Conservation (phyloP, 2,329 filamentous ascomycete species). For the Verticillium isaacii region DNA sequence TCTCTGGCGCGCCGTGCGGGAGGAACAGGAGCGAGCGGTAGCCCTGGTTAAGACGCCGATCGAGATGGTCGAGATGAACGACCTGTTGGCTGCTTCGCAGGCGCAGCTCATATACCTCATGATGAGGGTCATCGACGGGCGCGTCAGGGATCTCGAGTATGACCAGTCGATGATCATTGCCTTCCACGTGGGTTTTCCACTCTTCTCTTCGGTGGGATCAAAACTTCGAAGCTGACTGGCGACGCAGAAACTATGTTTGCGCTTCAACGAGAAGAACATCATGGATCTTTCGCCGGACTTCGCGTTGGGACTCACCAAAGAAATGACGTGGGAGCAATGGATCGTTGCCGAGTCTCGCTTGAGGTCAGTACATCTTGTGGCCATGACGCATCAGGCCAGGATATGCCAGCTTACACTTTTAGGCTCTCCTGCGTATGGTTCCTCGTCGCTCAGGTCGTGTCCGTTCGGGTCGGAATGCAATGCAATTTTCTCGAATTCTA, state of each 20-base stretch:
- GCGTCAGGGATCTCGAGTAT: not conserved
- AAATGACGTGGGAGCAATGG: constrained; percentile 5
- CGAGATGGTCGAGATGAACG: not conserved
- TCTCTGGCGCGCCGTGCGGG: constrained; percentile 5
- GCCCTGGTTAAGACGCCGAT: too few species aligned
- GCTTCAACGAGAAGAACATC: too few species aligned
- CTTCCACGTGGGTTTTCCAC: constrained; percentile 4
- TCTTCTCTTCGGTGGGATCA: too few species aligned
- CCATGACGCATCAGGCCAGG: too few species aligned
- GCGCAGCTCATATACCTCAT: constrained; percentile 9
- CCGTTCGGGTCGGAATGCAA: not conserved
- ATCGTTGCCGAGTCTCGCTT: constrained; percentile 4
- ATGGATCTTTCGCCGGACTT: too few species aligned
- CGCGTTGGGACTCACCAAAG: not conserved
- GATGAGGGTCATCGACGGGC: constrained; percentile 8
- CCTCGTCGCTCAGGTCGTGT: constrained; percentile 6
- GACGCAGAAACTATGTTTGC: too few species aligned
- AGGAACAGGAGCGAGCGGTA: constrained; percentile 1
- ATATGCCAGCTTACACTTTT: not conserved
- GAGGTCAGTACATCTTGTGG: not conserved
- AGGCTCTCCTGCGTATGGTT: constrained; percentile 7
- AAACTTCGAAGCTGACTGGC: too few species aligned
- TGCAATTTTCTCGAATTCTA: constrained; percentile 5
- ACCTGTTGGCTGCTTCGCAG: constrained; percentile 7
- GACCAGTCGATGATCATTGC: constrained; percentile 4